Evolutionary conservation across 306 rosid genomes (phyloP).

Genomic region (Quercus aquifolioides): DNA sequence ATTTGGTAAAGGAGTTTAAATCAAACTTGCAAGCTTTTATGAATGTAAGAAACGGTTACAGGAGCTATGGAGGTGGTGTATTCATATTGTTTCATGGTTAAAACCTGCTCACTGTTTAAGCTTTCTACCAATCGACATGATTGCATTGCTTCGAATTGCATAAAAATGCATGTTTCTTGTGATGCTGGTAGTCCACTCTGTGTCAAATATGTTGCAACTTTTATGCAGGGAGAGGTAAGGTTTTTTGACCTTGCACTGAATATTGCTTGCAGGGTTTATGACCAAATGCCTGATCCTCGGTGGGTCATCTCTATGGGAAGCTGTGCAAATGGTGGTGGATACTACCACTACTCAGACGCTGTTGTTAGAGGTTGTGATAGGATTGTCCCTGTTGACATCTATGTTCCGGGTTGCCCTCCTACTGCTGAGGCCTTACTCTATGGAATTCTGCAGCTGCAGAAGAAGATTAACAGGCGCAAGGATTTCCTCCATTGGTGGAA

Average conservation of each 20-base stretch:
- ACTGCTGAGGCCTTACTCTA: slow-evolving; percentile 93
- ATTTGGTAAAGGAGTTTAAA: not conserved
- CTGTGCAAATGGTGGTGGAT: slow-evolving; percentile 99
- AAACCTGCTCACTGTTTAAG: not conserved
- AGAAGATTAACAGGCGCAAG: slow-evolving; percentile 79
- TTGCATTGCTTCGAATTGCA: not conserved
- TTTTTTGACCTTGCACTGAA: slow-evolving; percentile 4
- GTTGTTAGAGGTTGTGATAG: slow-evolving; percentile 96
- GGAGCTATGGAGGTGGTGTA: not conserved
- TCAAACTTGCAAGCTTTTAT: not conserved
- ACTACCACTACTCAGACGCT: slow-evolving; percentile 94
- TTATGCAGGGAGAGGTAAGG: not conserved
- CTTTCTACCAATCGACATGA: not conserved
- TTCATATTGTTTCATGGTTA: not conserved
- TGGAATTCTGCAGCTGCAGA: slow-evolving; percentile 96
- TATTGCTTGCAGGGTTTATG: slow-evolving; percentile 75
- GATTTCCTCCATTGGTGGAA: slow-evolving; percentile 84
- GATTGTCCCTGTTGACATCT: slow-evolving; percentile 94
- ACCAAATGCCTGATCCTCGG: slow-evolving; percentile 98
- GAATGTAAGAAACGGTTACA: not conserved
- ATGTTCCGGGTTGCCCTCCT: slow-evolving; percentile 98
- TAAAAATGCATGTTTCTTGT: not conserved
- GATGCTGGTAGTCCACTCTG: not conserved
- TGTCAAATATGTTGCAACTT: not conserved
- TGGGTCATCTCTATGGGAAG: slow-evolving; percentile 99